Conservation (phyloP, 306 rosid species). For the Vicia sativa region DNA sequence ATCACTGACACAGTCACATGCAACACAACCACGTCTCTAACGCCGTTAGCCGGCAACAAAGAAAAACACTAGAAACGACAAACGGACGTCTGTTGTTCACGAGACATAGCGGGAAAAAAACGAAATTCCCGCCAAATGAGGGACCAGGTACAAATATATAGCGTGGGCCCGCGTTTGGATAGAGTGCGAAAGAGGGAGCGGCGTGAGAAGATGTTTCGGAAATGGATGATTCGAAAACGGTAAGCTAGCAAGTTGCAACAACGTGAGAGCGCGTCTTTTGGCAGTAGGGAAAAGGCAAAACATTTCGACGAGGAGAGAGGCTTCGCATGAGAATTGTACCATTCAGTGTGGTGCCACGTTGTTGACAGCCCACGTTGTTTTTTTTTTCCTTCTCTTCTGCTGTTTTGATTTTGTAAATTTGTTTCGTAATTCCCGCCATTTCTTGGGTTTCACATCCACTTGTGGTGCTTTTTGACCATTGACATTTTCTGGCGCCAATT, state of each 20-base stretch:
- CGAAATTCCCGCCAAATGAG: constrained; percentile 56
- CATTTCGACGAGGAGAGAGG: constrained; percentile 29
- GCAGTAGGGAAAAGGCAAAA: constrained; percentile 41
- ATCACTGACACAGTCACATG: constrained; percentile 21
- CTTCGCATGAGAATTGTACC: background rate
- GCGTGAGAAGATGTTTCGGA: constrained; percentile 6
- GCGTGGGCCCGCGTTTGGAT: constrained; percentile 1
- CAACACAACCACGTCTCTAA: constrained; percentile 24
- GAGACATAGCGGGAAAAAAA: constrained; percentile 51
- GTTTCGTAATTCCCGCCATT: constrained; percentile 36
- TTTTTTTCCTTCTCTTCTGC: too few species aligned
- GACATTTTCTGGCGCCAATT: constrained; percentile 47
- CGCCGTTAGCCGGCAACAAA: constrained; percentile 20
- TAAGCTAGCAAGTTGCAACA: background rate
- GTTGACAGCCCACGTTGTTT: constrained; percentile 46
- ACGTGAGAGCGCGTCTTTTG: constrained; percentile 34
- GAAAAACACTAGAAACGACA: background rate
- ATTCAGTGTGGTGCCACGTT: constrained; percentile 42
- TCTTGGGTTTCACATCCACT: background rate
- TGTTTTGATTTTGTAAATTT: background rate
- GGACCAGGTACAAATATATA: background rate
- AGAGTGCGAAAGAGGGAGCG: background rate
- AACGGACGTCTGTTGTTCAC: constrained; percentile 33
- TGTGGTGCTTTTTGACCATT: constrained; percentile 56
- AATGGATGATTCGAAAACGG: constrained; percentile 28